Percentiles rank a stretch among this genome's conserved stretches.
Evolutionary conservation across 208 protist genomes (phyloP).

Genomic region (Trypanosoma avium): DNA sequence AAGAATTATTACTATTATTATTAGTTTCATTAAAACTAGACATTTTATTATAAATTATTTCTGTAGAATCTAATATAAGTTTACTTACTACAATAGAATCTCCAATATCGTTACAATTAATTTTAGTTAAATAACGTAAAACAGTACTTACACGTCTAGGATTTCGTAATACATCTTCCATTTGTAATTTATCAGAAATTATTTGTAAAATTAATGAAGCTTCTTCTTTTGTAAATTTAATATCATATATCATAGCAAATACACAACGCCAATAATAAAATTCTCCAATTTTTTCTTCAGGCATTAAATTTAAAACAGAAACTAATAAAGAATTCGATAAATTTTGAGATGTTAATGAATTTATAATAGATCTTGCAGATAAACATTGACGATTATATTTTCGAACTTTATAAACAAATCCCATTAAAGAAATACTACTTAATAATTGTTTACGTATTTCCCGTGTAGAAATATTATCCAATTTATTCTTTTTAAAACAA

Average conservation of each 20-base stretch:
- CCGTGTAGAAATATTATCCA: neutral
- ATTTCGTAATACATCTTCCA: conserved; percentile 15
- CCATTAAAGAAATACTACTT: conserved; percentile 1
- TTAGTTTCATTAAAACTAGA: neutral
- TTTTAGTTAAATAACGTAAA: conserved; percentile 22
- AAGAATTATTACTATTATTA: neutral
- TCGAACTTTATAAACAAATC: conserved; percentile 12
- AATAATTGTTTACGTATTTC: conserved; percentile 1
- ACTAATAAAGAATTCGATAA: neutral
- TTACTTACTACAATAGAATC: neutral
- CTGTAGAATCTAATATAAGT: conserved; percentile 1
- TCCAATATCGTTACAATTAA: conserved; percentile 10
- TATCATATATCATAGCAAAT: conserved; percentile 26
- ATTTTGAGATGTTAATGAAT: neutral
- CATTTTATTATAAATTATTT: neutral
- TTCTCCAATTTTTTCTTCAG: conserved; percentile 24
- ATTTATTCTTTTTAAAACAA: neutral
- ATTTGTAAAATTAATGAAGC: conserved; percentile 11
- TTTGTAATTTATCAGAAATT: conserved; percentile 16
- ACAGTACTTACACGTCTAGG: conserved; percentile 19
- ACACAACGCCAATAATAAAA: conserved; percentile 24
- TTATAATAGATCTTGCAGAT: conserved; percentile 9
- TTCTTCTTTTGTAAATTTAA: conserved; percentile 16
- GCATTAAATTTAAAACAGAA: conserved; percentile 11
- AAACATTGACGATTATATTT: conserved; percentile 17